Evolutionary conservation across 495 filamentous ascomycete species (phyloP).

Genomic region (Podospora didyma): DNA sequence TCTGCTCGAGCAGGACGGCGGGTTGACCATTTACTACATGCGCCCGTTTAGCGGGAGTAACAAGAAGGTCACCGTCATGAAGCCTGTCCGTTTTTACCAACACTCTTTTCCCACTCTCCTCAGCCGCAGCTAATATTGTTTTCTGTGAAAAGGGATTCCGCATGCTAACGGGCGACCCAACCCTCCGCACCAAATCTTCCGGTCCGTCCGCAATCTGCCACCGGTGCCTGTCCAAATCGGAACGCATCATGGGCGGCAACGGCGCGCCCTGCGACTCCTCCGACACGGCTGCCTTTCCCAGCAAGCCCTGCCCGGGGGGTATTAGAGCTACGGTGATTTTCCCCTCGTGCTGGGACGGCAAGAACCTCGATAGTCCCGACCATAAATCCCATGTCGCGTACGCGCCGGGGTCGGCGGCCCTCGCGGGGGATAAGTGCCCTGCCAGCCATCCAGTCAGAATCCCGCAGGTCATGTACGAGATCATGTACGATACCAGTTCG

Average conservation of each 20-base stretch:
- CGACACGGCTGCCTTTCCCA: conserved; percentile 33
- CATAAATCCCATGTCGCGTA: conserved; percentile 50
- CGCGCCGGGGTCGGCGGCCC: conserved; percentile 32
- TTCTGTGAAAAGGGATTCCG: conserved; percentile 55
- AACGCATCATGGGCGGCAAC: conserved; percentile 14
- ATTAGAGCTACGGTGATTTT: conserved; percentile 44
- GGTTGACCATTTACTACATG: conserved; percentile 42
- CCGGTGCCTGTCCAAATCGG: conserved; percentile 33
- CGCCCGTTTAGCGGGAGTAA: conserved; percentile 26
- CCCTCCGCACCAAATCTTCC: conserved; percentile 22
- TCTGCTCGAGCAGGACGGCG: conserved; percentile 23
- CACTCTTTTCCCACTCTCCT: too few relatives aligned
- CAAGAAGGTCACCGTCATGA: conserved; percentile 39
- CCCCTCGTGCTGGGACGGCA: conserved; percentile 53
- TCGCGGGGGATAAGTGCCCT: conserved; percentile 38
- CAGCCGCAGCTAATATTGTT: too few relatives aligned
- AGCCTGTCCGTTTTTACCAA: conserved; percentile 28
- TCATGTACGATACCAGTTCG: conserved; percentile 44
- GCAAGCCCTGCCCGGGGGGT: conserved; percentile 35
- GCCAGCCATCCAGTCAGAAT: conserved; percentile 42
- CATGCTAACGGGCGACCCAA: conserved; percentile 47
- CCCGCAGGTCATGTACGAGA: conserved; percentile 47
- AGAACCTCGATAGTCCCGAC: conserved; percentile 52
- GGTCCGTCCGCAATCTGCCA: conserved; percentile 42
- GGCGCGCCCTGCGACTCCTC: background rate